phyloP scores from a whole-genome alignment of 495 filamentous ascomycete genomes.

The Monascus purpureus region DNA sequence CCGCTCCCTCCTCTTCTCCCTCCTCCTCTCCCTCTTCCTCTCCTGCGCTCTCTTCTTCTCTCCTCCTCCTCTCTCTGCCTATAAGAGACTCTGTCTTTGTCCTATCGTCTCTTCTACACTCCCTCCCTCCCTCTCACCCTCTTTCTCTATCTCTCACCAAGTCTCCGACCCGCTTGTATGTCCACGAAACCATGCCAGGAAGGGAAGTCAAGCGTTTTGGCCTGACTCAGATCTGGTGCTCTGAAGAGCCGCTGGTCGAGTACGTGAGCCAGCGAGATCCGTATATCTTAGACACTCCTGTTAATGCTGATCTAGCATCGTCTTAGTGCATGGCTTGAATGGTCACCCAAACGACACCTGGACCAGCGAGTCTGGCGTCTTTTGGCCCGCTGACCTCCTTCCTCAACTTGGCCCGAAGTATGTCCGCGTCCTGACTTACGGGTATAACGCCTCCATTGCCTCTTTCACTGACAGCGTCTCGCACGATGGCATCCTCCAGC shows the following conservation, averaged over 20 bases:
- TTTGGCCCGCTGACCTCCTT: conserved; percentile 67
- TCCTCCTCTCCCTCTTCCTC: too few species aligned
- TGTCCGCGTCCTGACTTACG: conserved; percentile 65
- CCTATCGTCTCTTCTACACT: too few species aligned
- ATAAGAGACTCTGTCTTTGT: too few species aligned
- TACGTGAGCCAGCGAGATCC: too few species aligned
- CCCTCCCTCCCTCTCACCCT: too few species aligned
- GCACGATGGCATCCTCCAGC: conserved; percentile 66
- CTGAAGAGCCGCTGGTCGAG: conserved; percentile 24
- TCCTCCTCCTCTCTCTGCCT: too few species aligned
- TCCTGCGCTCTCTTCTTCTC: too few species aligned
- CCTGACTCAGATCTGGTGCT: neutral
- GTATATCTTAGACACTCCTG: too few species aligned
- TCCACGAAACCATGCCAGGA: neutral
- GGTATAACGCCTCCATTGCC: conserved; percentile 71
- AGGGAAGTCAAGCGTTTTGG: neutral
- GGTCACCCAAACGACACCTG: conserved; percentile 64
- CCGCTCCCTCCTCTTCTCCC: too few species aligned
- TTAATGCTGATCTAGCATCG: conserved; percentile 38
- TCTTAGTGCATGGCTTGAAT: conserved; percentile 75
- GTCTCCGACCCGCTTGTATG: too few species aligned
- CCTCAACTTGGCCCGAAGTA: conserved; percentile 46
- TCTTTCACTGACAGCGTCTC: conserved; percentile 45
- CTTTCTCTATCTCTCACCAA: too few species aligned
- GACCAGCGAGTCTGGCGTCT: conserved; percentile 50